Evolutionary conservation across 2,329 filamentous ascomycete genomes (phyloP), one percentile per base, ranked within the genome.

Genomic region (Teratosphaeria nubilosa): DNA sequence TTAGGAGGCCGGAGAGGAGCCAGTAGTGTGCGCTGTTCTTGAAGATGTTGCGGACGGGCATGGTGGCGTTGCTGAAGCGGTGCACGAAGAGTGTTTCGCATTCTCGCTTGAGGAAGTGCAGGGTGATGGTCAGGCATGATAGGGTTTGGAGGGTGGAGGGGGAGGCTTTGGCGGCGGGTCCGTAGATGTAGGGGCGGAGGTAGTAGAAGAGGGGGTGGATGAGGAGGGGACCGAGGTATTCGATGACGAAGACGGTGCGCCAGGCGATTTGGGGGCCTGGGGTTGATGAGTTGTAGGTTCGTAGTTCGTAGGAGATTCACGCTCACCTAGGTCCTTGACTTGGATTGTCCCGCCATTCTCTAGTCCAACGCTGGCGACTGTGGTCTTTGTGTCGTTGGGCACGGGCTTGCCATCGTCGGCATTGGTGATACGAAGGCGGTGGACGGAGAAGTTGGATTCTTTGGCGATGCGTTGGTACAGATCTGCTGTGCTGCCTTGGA

Each of bases 21-120:
- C 94, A 99, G 83, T 99, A 99, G 79, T 96, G 92, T 65, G 82
- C 83, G 64, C 86, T 90, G 81, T 99, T 99, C 76, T 92, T 94
- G 82, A 96, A 87, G 71, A 99, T 90, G 79, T 96, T 95, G 70
- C 76, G 77, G 59, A 83, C 81, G 20, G 94, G 94, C 94, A 99
- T 99, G 54, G 94, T 99, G 69, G 88, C 90, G 62, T 87, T 85
- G 58, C 90, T 92, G 80, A 99, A 99, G 72, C 90, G 90, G 80
- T 99, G 94, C 62, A 99, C 83, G 72, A 94, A 96, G 62, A 96
- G 71, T 0, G 94, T 97, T 78, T 99, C 94, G 64, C 90, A 81
- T 78, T 99, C 94, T 70, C 94, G 91, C 82, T 99, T 99, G 72
- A 89, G 65, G 75, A 96, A 99, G 79, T 99, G 94, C 13, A 87